Percentiles rank a stretch among this genome's conserved stretches.
These are phyloP conservation scores for Sordariomycetes sp. DNA, from an alignment of 2,329 filamentous ascomycete species.

Conservation along the genomic window DNA sequence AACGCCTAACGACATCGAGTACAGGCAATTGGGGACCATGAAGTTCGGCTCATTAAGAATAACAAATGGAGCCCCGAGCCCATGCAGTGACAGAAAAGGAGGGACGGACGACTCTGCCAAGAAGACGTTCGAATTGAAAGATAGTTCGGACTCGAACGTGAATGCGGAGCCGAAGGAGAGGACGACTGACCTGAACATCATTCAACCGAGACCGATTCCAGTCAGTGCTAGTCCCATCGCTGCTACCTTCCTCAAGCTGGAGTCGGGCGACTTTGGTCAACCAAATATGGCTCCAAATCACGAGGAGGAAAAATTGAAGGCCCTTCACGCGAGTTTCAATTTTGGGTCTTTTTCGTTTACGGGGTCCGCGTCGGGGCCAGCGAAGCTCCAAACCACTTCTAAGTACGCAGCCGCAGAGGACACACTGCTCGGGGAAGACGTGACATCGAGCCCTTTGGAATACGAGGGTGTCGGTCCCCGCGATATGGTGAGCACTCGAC, in stretches of 20 bases:
- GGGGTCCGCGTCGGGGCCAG: conserved; percentile 14
- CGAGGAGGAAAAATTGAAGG: background rate
- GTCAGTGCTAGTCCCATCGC: background rate
- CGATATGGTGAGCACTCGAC: background rate
- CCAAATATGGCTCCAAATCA: background rate
- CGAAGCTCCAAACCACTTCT: conserved; percentile 27
- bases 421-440: conserved; percentile 29
- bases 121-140: background rate
- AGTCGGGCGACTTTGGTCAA: background rate
- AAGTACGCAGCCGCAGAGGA: conserved; percentile 34
- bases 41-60: conserved; percentile 50
- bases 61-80: conserved; percentile 41
- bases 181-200: background rate
- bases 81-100: conserved; percentile 20
- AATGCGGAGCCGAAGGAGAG: background rate
- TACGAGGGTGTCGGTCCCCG: background rate
- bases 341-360: conserved; percentile 20
- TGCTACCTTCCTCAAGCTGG: conserved; percentile 5
- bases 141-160: background rate
- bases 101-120: background rate
- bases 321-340: conserved; percentile 5
- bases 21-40: conserved; percentile 46
- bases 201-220: background rate
- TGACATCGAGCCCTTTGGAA: background rate
- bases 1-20: conserved; percentile 38